Base-by-base conservation (phyloP, 805 yeast species). In the Candida ipomoeae region DNA sequence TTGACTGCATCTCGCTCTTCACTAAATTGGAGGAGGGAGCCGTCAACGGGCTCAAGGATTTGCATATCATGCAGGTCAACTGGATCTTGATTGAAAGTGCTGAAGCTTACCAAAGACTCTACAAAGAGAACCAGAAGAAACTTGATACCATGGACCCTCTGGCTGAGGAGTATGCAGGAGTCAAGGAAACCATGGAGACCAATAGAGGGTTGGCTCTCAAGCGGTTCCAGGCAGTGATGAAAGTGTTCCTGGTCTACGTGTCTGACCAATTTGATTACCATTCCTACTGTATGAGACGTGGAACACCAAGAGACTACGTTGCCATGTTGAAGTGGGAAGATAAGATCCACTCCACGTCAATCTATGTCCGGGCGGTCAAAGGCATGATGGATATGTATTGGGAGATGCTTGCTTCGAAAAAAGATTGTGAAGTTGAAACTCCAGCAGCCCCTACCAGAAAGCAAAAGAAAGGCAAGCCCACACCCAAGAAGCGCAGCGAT, bases 211-310 rank as follows among this genome's bases (percentile, higher is more conserved):
- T 94, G 56, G 82, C 97, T 0, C 70, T 90, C 55, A 94, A 94
- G 68, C 79, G 98, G 60, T 88, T 78, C 63, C 66, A 71, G 39
- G 83, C 89, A 2, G 76, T 90, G 42, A 71, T 82, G 45, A 81
- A 82, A 52, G 79, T 87, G 31, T 90, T 83, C 67, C 77, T 81
- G 40, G 86, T 82, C 48, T 90, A 83, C 68, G 80, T 75, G 62
- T 81, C 80, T 54, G 99, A 94, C 63, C 97, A 94, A 71, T 78
- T 86, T 55, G 99, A 94, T 66, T 94, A 92, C 84, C 98, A 94
- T 65, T 84, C 87, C 42, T 94, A 89, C 66, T 87, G 96, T 64
- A 81, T 88, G 77, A 81, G 97, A 68, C 83, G 86, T 59, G 98
- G 97, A 20, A 89, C 97, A 6, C 84, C 92, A 23, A 79, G 96